These are phyloP conservation scores for Ichthyophthirius multifiliis DNA, from an alignment of 169 alveolate genomes.

Conservation along the genomic window DNA sequence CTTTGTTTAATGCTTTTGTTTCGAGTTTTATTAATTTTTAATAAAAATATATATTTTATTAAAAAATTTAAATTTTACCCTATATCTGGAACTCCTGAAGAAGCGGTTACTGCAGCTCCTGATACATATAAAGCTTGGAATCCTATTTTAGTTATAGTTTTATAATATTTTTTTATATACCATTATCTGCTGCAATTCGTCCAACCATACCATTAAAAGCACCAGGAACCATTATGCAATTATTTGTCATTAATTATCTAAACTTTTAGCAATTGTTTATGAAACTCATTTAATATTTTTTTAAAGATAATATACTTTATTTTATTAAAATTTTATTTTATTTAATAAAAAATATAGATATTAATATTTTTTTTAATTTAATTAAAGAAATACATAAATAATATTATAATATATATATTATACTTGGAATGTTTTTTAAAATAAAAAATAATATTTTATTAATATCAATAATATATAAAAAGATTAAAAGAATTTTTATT, in stretches of 20 bases:
- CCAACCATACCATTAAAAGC: constrained; percentile 84
- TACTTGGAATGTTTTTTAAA: too few relatives aligned
- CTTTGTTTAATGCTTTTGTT: neutral
- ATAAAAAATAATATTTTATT: too few relatives aligned
- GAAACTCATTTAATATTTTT: neutral
- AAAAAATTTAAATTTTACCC: constrained; percentile 46
- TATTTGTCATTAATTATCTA: constrained; percentile 54
- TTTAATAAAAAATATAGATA: too few relatives aligned
- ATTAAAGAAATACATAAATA: too few relatives aligned
- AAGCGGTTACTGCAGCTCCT: constrained; percentile 86
- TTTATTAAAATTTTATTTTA: too few relatives aligned
- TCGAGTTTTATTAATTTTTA: neutral
- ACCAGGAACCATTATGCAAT: constrained; percentile 81
- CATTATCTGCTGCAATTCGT: constrained; percentile 46
- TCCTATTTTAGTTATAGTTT: constrained; percentile 44
- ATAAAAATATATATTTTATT: neutral
- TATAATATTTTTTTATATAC: neutral
- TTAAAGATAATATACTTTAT: too few relatives aligned
- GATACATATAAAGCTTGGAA: constrained; percentile 80
- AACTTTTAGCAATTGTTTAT: constrained; percentile 25
- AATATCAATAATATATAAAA: too few relatives aligned
- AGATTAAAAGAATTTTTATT: too few relatives aligned
- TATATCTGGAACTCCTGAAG: constrained; percentile 85
- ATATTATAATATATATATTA: too few relatives aligned
- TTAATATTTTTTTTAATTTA: too few relatives aligned